Base-by-base conservation (phyloP, 2,329 filamentous ascomycete species). In the Neofusicoccum sp. region DNA sequence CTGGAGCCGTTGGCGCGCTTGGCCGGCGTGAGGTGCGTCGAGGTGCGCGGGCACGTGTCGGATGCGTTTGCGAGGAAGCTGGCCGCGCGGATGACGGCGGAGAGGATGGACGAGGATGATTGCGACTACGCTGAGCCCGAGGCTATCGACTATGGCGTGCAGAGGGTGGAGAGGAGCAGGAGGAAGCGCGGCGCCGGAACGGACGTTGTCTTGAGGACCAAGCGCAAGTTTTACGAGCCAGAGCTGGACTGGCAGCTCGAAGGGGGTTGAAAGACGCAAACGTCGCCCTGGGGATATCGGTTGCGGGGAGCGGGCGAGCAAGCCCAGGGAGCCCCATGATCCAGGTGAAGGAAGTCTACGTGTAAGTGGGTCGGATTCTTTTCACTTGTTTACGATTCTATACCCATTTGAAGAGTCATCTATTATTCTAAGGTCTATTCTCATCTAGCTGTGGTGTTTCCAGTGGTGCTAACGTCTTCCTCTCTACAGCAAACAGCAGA, bases 151-250 rank as follows among this genome's bases (percentile, higher is more conserved):
- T 60, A 62, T 24, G 45, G 16, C 8, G 40, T 36, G 28, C 28
- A 53, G 44, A 43, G 11, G 31, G 38, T 62, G 33, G 24, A 24
- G n/a, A 47, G 43, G 30, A 44, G 34, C 20, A 56, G 34, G 16
- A 54, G 43, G 28, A 12, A n/a, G 47, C 34, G 51, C 14, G n/a
- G 51, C 51, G 36, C 9, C 28, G 9, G 8, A 3, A 28, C n/a
- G 28, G 45, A 34, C 14, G 28, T 14, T 49, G 28, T 49, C 41
- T 41, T 30, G 41, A 51, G 44, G 24, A 41, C 30, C 11, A 44
- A 28, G 57, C 51, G 58, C 20, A 62, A 57, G 41, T 62, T 62
- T 24, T 57, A 54, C 43, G 57, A 62, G 44, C 57, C 61, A 9
- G 43, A 57, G 57, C 38, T 61, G 14, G 58, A 61, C 38, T 62